These are phyloP conservation scores for Mycena polygramma DNA, from an alignment of 768 basidiomycete genomes.

Conservation along the genomic window DNA sequence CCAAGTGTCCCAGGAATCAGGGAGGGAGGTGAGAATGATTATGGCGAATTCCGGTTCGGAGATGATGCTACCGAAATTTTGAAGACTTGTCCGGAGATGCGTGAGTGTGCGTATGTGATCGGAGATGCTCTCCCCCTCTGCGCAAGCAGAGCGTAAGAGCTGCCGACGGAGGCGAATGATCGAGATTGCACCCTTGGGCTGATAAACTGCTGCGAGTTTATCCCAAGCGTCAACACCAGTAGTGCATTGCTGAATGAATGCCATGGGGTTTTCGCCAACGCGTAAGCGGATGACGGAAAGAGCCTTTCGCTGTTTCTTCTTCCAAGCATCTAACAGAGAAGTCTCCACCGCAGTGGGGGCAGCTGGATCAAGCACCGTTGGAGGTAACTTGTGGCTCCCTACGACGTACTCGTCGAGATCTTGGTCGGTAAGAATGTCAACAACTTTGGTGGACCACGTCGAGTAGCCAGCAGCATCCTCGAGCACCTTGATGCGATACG, in stretches of 20 bases:
- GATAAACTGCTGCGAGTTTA: slow-evolving; percentile 35
- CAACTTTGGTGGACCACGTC: slow-evolving; percentile 33
- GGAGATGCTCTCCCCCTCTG: slow-evolving; percentile 47
- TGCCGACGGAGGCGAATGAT: slow-evolving; percentile 27
- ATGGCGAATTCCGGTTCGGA: slow-evolving; percentile 46
- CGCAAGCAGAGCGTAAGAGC: slow-evolving; percentile 41
- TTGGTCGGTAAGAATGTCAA: slow-evolving; percentile 39
- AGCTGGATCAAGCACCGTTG: not conserved
- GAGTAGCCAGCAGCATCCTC: slow-evolving; percentile 36
- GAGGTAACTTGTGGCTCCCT: not conserved
- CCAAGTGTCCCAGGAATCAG: slow-evolving; percentile 51
- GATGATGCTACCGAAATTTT: slow-evolving; percentile 40
- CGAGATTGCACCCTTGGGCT: slow-evolving; percentile 41
- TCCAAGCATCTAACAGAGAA: slow-evolving; percentile 1
- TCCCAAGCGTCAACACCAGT: slow-evolving; percentile 47
- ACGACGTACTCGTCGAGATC: slow-evolving; percentile 30
- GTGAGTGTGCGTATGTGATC: slow-evolving; percentile 47
- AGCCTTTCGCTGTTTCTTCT: slow-evolving; percentile 31
- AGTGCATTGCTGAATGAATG: slow-evolving; percentile 42
- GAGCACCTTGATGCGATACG: slow-evolving; percentile 35
- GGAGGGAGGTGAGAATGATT: slow-evolving; percentile 47
- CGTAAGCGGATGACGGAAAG: not conserved
- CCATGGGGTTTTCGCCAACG: slow-evolving; percentile 36
- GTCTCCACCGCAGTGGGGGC: too few relatives aligned
- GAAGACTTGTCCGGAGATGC: slow-evolving; percentile 40